Evolutionary conservation across 805 yeast genomes (phyloP).

Genomic region (Suhomyces emberorum): DNA sequence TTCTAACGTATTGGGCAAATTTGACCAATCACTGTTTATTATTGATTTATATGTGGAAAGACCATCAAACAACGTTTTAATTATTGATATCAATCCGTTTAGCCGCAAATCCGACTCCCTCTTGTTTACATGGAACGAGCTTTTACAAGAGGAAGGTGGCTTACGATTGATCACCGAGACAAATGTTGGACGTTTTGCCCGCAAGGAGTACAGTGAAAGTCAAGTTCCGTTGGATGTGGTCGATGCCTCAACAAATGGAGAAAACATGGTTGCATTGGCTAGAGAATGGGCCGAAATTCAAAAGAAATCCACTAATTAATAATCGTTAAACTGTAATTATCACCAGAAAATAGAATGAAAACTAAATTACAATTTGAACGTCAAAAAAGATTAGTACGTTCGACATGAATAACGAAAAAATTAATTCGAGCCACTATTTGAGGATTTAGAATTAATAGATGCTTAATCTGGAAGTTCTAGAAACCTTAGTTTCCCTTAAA

Average conservation of each 20-base stretch:
- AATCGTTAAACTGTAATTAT: too few relatives aligned
- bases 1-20: conserved; percentile 23
- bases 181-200: conserved; percentile 72
- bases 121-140: conserved; percentile 82
- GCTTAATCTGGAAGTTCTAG: too few relatives aligned
- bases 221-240: conserved; percentile 91
- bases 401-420: too few relatives aligned
- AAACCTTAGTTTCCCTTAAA: too few relatives aligned
- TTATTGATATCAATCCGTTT: conserved; percentile 88
- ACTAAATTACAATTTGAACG: too few relatives aligned
- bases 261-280: conserved; percentile 66
- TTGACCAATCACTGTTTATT: conserved; percentile 41
- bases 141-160: conserved; percentile 34
- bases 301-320: too few relatives aligned
- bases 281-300: conserved; percentile 46
- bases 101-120: conserved; percentile 73
- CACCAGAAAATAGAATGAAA: too few relatives aligned
- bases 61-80: conserved; percentile 60
- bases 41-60: conserved; percentile 82
- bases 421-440: too few relatives aligned
- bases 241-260: conserved; percentile 71
- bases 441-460: too few relatives aligned
- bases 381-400: too few relatives aligned
- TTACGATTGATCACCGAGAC: conserved; percentile 66
- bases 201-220: conserved; percentile 82